Base-by-base conservation (phyloP, 176 grass and related monocot species). In the Eragrostis nindensis region DNA sequence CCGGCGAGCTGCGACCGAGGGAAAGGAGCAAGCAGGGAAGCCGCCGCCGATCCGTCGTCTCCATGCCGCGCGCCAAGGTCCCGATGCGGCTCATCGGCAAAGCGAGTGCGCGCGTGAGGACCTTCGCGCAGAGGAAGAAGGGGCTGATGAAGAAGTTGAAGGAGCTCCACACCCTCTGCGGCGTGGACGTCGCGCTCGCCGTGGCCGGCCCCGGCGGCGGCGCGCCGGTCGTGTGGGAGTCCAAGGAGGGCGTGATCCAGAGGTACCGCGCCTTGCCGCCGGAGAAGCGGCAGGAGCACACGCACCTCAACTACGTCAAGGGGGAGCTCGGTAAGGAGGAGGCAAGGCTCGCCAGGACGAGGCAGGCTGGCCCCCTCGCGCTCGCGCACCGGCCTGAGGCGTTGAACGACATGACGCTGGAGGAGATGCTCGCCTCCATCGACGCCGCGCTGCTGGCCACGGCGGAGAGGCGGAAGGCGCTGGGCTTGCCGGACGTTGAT, bases 141-240 rank as follows among this genome's bases (percentile, higher is more conserved):
- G 82, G 71, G 18, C 38, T 89, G 2, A 14, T 56, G 43, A 72
- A 21, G 52, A 88, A 84, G 86, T 70, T 76, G 42, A 0, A 1
- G 1, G 22, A 88, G 21, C 82, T 89, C 7, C 8, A 71, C 64
- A 5, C 3, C 39, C 77, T 85, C 26, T 89, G 87, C 71, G 40
- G 7, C 6, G 40, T 81, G n/a, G 47, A 47, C 55, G 17, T 81
- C 45, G 82, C 82, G 7, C 44, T 89, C 64, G 56, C 77, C 65
- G 80, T 70, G 82, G 54, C 43, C 19, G 40, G 42, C 42, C 44
- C 19, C 15, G 29, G 29, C n/a, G 77, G 56, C 60, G 69, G 60
- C 38, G 60, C 11, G 19, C 64, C 45, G 10, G 30, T 8, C 0
- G 75, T 61, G 86, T 44, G 63, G 81, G 53, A 22, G 76, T 46